Conservation (phyloP, 75 land plant species). For the Pinus albicaulis region DNA sequence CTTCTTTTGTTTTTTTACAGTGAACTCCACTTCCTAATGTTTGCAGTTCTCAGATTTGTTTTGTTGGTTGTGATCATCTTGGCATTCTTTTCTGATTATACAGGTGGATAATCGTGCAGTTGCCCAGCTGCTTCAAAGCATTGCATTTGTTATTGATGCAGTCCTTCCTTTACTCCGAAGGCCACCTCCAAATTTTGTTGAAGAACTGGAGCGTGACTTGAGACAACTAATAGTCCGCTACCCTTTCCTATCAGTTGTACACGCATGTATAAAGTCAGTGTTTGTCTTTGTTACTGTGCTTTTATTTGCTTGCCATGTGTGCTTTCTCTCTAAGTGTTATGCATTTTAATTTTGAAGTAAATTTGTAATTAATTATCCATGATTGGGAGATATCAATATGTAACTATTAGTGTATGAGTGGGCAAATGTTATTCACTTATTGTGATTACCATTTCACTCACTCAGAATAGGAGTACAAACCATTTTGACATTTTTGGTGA, state of each 20-base stretch:
- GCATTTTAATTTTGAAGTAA: no score
- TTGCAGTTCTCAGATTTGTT: not conserved
- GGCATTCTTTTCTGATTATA: not conserved
- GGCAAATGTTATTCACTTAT: no score
- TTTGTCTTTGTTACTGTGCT: no score
- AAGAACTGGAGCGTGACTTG: slow-evolving; percentile 93
- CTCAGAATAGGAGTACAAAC: no score
- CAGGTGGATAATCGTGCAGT: slow-evolving; percentile 77
- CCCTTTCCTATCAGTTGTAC: slow-evolving; percentile 89
- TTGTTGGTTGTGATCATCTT: not conserved
- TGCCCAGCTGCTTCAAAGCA: slow-evolving; percentile 90
- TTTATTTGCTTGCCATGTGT: no score
- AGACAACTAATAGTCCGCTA: slow-evolving; percentile 87
- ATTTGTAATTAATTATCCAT: no score
- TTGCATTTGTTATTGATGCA: slow-evolving; percentile 83
- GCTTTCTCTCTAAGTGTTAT: no score
- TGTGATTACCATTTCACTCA: no score
- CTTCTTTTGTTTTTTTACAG: not conserved
- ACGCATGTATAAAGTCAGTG: slow-evolving; percentile 91
- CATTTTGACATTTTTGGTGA: no score
- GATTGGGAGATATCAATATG: no score
- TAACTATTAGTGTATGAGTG: no score
- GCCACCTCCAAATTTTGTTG: slow-evolving; percentile 69
- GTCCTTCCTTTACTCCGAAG: slow-evolving; percentile 90
- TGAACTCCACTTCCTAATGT: no score